These are phyloP conservation scores for Xylariaceae sp. DNA, from an alignment of 2,329 filamentous ascomycete genomes.

Conservation along the genomic window DNA sequence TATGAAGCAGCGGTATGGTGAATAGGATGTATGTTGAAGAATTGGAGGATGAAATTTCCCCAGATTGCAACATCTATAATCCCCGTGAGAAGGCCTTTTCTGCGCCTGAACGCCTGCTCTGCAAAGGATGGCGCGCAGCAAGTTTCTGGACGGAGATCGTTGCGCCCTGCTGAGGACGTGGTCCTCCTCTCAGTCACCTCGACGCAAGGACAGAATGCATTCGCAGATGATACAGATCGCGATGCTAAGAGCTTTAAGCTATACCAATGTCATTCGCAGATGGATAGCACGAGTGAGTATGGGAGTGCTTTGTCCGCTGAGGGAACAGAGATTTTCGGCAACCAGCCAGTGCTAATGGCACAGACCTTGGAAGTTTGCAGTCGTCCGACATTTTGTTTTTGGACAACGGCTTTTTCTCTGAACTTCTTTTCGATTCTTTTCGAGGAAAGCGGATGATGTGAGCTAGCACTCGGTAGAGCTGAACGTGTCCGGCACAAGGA, in stretches of 20 bases:
- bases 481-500: constrained; percentile 42
- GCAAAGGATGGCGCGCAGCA: constrained; percentile 37
- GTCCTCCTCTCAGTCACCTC: constrained; percentile 38
- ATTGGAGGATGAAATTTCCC: constrained; percentile 30
- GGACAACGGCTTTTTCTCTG: constrained; percentile 40
- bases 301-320: constrained; percentile 38
- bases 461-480: constrained; percentile 40
- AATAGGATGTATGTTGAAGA: constrained; percentile 33
- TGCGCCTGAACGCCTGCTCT: constrained; percentile 40
- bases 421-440: constrained; percentile 31
- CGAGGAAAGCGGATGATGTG: constrained; percentile 19
- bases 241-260: constrained; percentile 24
- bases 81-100: constrained; percentile 37
- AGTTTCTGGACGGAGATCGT: constrained; percentile 19
- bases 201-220: constrained; percentile 32
- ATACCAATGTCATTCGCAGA: constrained; percentile 40
- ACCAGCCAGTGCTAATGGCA: constrained; percentile 42
- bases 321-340: constrained; percentile 27
- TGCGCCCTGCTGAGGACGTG: constrained; percentile 32
- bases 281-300: constrained; percentile 37
- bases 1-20: constrained; percentile 25
- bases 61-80: constrained; percentile 20
- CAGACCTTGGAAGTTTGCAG: constrained; percentile 28
- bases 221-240: constrained; percentile 25
- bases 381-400: constrained; percentile 28